A percentile compares a stretch with the other conserved stretches of the same genome.
Conservation (phyloP, 2,329 filamentous ascomycete genomes). For the Botrytis pseudocinerea region DNA sequence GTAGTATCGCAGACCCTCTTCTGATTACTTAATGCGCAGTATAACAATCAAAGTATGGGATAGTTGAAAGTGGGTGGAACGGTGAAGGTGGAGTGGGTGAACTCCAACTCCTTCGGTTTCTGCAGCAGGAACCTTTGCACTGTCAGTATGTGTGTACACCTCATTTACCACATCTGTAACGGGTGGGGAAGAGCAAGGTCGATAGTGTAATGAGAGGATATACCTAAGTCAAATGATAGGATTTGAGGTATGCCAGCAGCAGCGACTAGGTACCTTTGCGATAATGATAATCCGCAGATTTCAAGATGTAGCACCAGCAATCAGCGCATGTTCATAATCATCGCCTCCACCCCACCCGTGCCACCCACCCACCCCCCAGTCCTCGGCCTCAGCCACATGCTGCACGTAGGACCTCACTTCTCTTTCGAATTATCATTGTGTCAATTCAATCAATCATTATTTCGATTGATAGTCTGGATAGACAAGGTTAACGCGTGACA, state of each 20-base stretch:
- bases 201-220: conserved; percentile 3
- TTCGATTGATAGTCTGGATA: neutral
- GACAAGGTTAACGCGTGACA: too few relatives aligned
- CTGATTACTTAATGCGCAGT: neutral
- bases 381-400: neutral
- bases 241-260: conserved; percentile 21
- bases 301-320: conserved; percentile 1
- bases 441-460: neutral
- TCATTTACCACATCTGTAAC: conserved; percentile 1
- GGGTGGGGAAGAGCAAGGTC: conserved; percentile 1
- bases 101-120: neutral
- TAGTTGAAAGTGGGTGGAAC: neutral
- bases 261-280: conserved; percentile 6
- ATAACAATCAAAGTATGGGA: neutral
- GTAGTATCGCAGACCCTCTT: neutral
- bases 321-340: conserved; percentile 11
- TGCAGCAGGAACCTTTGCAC: neutral
- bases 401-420: neutral
- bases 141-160: conserved; percentile 12
- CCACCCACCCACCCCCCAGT: neutral
- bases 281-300: conserved; percentile 11
- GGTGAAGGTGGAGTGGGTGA: neutral
- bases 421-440: neutral
- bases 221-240: conserved; percentile 21
- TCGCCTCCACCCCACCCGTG: neutral